These are phyloP conservation scores for Zhuliangozyma parablackwelliae DNA, from an alignment of 1,139 yeast genomes.

Conservation along the genomic window DNA sequence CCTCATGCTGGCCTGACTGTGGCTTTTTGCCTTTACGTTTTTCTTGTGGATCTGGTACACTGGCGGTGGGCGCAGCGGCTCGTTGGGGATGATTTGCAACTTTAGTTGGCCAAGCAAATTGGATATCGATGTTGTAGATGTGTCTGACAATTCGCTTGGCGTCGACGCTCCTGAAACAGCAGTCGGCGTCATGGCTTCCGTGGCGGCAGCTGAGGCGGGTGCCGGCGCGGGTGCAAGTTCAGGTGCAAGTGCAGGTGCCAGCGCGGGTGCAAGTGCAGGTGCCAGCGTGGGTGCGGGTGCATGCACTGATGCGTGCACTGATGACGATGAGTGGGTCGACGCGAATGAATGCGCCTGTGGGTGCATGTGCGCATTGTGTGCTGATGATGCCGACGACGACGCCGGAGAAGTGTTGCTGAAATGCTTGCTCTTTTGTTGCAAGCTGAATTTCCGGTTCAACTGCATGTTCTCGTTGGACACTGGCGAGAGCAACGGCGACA, in stretches of 20 bases:
- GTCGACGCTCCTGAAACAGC: too few relatives aligned
- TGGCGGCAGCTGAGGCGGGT: too few relatives aligned
- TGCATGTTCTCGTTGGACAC: too few relatives aligned
- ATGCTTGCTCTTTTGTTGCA: neutral
- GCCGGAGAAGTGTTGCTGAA: conserved; percentile 2
- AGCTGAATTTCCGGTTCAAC: neutral
- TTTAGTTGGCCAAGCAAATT: conserved; percentile 28
- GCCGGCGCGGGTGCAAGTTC: too few relatives aligned
- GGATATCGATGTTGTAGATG: conserved; percentile 22
- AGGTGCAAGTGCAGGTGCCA: too few relatives aligned
- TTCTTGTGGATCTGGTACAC: neutral
- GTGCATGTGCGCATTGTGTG: too few relatives aligned
- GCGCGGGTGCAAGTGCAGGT: too few relatives aligned
- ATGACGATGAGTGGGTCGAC: conserved; percentile 2
- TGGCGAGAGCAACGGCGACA: conserved; percentile 5
- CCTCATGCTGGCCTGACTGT: neutral
- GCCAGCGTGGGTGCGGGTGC: too few relatives aligned
- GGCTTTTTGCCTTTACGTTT: neutral
- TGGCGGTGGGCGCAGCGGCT: neutral
- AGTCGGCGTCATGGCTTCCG: too few relatives aligned
- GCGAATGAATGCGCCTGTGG: conserved; percentile 8
- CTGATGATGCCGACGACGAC: conserved; percentile 1
- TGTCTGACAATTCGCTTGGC: conserved; percentile 1
- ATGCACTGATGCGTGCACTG: conserved; percentile 3
- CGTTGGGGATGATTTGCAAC: conserved; percentile 1